A percentile compares a stretch with the other conserved stretches of the same genome.
Conservation (phyloP, 495 filamentous ascomycete species). For the Hapsidospora chrysogenum region DNA sequence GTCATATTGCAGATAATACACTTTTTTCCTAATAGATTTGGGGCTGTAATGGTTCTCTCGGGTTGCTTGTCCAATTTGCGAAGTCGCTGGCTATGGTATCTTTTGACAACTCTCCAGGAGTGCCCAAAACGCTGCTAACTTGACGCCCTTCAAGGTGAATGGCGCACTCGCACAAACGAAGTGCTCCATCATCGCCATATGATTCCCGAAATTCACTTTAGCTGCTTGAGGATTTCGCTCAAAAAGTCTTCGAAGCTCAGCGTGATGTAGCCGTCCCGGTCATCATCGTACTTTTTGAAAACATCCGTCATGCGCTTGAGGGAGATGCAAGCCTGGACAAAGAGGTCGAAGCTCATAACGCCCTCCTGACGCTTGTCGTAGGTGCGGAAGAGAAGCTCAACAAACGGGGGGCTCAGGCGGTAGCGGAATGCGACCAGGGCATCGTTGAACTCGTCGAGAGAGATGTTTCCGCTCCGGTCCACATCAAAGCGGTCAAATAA, state of each 20-base stretch:
- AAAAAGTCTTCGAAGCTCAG: conserved; percentile 71
- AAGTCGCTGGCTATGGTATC: too few species aligned
- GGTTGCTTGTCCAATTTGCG: neutral
- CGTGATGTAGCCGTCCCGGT: conserved; percentile 83
- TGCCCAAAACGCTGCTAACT: too few species aligned
- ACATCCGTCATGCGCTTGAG: conserved; percentile 98
- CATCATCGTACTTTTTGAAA: conserved; percentile 96
- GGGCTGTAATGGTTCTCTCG: neutral
- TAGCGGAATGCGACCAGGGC: conserved; percentile 92
- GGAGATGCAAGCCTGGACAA: conserved; percentile 93
- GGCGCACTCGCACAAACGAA: too few species aligned
- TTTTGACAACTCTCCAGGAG: too few species aligned
- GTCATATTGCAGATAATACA: too few species aligned
- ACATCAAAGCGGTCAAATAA: conserved; percentile 93
- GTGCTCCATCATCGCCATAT: too few species aligned
- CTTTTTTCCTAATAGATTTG: too few species aligned
- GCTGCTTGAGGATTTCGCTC: conserved; percentile 39
- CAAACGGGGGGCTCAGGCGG: conserved; percentile 66
- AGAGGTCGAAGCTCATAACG: conserved; percentile 88
- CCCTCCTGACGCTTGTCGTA: conserved; percentile 42
- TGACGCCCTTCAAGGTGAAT: neutral
- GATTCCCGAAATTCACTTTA: conserved; percentile 16
- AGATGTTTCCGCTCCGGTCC: conserved; percentile 76
- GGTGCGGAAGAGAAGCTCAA: conserved; percentile 57
- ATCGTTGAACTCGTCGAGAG: conserved; percentile 71